Evolutionary conservation across 768 basidiomycete species (phyloP), one percentile per base, ranked within the genome.

Genomic region (Russula foetens): DNA sequence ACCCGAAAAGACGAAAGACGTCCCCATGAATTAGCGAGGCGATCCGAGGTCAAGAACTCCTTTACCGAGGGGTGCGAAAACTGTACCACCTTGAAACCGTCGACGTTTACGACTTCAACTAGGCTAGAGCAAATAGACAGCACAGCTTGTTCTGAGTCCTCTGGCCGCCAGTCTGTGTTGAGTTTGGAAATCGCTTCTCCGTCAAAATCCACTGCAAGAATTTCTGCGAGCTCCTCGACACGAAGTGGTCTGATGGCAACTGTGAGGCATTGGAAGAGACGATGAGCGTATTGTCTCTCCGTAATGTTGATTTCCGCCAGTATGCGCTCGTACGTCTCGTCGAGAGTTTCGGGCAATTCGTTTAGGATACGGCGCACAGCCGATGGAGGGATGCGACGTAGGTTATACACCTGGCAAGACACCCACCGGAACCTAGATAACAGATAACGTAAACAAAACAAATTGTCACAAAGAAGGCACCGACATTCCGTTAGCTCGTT

Each of bases 241-340:
- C 14, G 12, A 49, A 57, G 56, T 3, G 56, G 56, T 7, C 48
- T 47, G 19, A 19, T 7, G 17, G 48, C 28, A 2, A 21, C 46
- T 7, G 33, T 24, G 19, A 58, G 48, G 23, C 58, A 60, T n/a
- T 55, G 53, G 24, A 48, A 23, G 17, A 60, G 35, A 33, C 33
- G 45, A 14, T 33, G 59, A 9, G 53, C 59, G 29, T 46, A 23
- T 4, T 31, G 26, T 39, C 17, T 35, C 19, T 54, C 24, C 1
- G 35, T 15, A 9, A 43, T 39, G 17, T 21, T 28, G 38, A 60
- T 60, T 8, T 39, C 26, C 26, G 7, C 24, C n/a, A 60, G 45
- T 23, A 55, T 48, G 19, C 46, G 53, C 28, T 56, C 53, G 26
- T 60, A 60, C 14, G 46, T 56, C 48, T 47, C 59, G 5, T 48